Evolutionary conservation across 1,139 yeast species (phyloP).

Genomic region (Blastobotrys raffinosifermentans): DNA sequence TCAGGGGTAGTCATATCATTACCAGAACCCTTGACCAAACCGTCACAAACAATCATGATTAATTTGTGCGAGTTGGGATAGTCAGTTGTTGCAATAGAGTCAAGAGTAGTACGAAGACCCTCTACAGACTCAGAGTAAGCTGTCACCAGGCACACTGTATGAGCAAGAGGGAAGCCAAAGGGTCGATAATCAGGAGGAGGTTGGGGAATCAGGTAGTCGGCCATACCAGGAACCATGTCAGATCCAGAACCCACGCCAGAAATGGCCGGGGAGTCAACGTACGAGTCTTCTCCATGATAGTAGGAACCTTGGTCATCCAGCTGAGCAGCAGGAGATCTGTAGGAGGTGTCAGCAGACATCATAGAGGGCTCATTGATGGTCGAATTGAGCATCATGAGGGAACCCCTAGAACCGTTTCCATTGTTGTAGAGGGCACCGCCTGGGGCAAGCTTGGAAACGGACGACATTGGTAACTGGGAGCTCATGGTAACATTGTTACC

Average conservation of each 20-base stretch:
- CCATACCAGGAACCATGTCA: constrained; percentile 33
- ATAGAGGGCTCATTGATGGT: constrained; percentile 17
- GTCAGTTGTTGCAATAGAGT: constrained; percentile 86
- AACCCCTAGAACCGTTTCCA: constrained; percentile 23
- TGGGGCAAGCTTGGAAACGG: constrained; percentile 32
- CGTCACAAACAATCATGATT: constrained; percentile 83
- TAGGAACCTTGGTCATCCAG: constrained; percentile 14
- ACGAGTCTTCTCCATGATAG: constrained; percentile 14
- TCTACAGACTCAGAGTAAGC: constrained; percentile 91
- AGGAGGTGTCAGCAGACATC: constrained; percentile 25
- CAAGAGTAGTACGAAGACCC: constrained; percentile 81
- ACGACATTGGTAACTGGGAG: constrained; percentile 31
- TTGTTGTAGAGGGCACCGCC: constrained; percentile 30
- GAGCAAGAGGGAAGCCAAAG: constrained; percentile 80
- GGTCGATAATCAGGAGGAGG: constrained; percentile 90
- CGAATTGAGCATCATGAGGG: constrained; percentile 21
- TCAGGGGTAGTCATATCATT: constrained; percentile 28
- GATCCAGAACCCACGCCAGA: constrained; percentile 11
- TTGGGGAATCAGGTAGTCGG: constrained; percentile 75
- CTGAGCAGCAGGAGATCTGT: constrained; percentile 23
- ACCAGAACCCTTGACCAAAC: constrained; percentile 89
- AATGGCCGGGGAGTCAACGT: constrained; percentile 8
- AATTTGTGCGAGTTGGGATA: constrained; percentile 93
- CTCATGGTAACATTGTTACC: constrained; percentile 32
- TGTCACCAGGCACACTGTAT: constrained; percentile 76